Base-by-base conservation (phyloP, 1,284 basidiomycete species). In the Pseudozyma pruni region DNA sequence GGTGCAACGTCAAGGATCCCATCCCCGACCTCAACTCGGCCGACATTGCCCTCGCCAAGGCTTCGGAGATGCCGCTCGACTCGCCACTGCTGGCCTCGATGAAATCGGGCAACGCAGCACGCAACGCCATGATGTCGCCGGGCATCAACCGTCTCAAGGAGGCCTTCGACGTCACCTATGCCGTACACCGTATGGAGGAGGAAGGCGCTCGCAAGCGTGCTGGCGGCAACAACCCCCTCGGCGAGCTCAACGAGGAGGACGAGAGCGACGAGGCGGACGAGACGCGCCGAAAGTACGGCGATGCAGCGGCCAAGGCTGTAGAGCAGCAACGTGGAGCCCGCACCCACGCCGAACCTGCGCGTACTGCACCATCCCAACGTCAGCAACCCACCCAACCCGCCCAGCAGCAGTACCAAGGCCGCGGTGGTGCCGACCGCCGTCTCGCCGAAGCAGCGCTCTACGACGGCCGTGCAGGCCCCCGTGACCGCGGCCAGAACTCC, bases 101-200 rank as follows among this genome's bases (percentile, higher is more conserved):
- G 14, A 90, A 90, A 63, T 41, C 58, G 25, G 61, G 56, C 38
- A 78, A 62, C 38, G 47, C 54, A 1, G 57, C 50, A 90, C 54
- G 89, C 89, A 59, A 80, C 41, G 57, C 52, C 32, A 91, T 90
- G 41, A 90, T 93, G 53, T 96, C 94, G 48, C 96, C 96, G 1
- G 94, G 95, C 33, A 83, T 98, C 39, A 78, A 81, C 16, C 75
- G 79, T 25, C 89, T 99, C 83, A 98, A 97, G 82, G 96, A 98
- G 83, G 95, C 96, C 2, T 98, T 99, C 83, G 96, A 99, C 82
- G 91, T 99, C 75, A 97, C 96, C 0, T 98, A 98, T 83, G 96
- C 96, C 11, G 95, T 98, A 0, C 96, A 98, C 84, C 89, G 96
- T 19, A 97, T 97, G 93, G 95, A 98, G 82, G 96, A 99, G 83